phyloP scores from a whole-genome alignment of 192 early-diverging fungal genomes.

The Umbelopsis sp. region DNA sequence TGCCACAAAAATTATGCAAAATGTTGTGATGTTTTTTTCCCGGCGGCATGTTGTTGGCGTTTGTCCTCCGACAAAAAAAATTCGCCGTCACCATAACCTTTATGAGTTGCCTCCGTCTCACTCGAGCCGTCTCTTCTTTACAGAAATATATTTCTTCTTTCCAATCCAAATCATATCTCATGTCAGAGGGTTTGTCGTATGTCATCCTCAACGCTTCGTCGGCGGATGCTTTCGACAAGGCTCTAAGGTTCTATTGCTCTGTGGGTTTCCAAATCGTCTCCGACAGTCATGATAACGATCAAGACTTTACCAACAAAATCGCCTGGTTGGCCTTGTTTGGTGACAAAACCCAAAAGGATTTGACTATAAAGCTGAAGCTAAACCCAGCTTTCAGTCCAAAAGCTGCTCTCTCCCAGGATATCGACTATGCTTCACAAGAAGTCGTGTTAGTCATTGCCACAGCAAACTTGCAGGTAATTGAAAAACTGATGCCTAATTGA shows the following conservation, averaged over 20 bases:
- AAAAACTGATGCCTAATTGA: neutral
- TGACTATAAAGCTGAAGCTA: slow-evolving; percentile 16
- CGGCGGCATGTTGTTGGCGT: neutral
- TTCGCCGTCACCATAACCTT: slow-evolving; percentile 1
- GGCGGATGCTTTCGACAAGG: slow-evolving; percentile 3
- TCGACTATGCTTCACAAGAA: slow-evolving; percentile 24
- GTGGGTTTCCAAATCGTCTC: slow-evolving; percentile 33
- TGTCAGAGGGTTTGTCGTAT: slow-evolving; percentile 35
- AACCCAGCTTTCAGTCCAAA: neutral
- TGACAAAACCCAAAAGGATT: slow-evolving; percentile 11
- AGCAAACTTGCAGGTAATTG: slow-evolving; percentile 23
- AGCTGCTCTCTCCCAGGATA: neutral
- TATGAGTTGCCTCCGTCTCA: neutral
- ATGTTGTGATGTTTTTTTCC: neutral
- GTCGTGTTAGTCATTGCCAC: slow-evolving; percentile 16
- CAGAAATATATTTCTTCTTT: neutral
- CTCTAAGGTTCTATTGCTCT: slow-evolving; percentile 31
- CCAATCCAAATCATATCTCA: neutral
- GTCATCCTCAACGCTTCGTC: slow-evolving; percentile 26
- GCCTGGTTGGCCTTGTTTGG: slow-evolving; percentile 8
- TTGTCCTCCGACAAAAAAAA: neutral
- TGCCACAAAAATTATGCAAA: neutral
- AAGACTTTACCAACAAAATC: neutral
- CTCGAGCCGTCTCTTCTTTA: neutral
- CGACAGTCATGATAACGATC: slow-evolving; percentile 2